phyloP scores from a whole-genome alignment of 306 rosid species.

The Malus sieversii region DNA sequence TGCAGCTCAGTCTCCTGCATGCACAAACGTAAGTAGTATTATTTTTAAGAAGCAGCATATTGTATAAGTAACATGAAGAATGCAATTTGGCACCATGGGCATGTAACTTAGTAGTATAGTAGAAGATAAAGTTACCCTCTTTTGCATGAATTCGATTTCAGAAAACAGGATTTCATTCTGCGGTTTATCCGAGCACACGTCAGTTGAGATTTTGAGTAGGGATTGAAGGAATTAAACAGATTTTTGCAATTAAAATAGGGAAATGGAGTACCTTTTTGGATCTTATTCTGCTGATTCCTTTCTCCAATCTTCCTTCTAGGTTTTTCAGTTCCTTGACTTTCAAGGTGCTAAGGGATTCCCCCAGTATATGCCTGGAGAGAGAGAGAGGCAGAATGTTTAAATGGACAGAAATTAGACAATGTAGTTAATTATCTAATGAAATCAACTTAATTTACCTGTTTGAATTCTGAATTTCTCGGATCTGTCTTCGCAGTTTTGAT shows the following conservation, averaged over 20 bases:
- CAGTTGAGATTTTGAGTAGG: background rate
- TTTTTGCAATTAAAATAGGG: background rate
- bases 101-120: no score
- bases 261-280: conserved; percentile 53
- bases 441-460: conserved; percentile 43
- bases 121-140: conserved; percentile 50
- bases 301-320: conserved; percentile 88
- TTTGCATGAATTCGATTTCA: conserved; percentile 90
- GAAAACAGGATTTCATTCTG: conserved; percentile 79
- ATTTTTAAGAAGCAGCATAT: background rate
- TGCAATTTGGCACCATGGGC: background rate
- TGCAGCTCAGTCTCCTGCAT: conserved; percentile 91
- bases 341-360: conserved; percentile 74
- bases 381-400: background rate
- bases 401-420: background rate
- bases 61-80: background rate
- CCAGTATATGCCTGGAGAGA: conserved; percentile 63
- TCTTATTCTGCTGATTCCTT: conserved; percentile 82
- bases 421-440: background rate
- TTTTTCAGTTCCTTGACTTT: conserved; percentile 74
- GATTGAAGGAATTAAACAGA: background rate
- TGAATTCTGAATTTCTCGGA: conserved; percentile 73
- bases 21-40: conserved; percentile 17
- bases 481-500: conserved; percentile 75
- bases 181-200: background rate